Evolutionary conservation across 345 rosid genomes (phyloP).

Genomic region (Eutrema japonicum): DNA sequence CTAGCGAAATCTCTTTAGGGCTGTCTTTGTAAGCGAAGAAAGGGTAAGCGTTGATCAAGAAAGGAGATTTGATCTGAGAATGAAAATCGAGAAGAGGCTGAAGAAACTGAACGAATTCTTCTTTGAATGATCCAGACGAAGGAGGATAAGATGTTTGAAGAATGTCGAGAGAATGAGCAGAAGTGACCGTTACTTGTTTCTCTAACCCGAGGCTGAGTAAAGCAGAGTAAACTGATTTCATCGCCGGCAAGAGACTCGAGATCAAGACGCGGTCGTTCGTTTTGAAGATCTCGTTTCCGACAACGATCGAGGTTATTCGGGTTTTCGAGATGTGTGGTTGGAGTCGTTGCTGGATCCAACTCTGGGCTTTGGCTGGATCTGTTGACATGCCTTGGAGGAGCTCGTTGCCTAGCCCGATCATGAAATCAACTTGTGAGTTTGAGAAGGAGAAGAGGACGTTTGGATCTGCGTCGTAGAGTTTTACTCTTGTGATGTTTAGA

Average conservation of each 20-base stretch:
- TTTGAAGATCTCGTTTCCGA: slow-evolving; percentile 80
- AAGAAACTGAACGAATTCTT: slow-evolving; percentile 57
- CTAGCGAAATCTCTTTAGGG: slow-evolving; percentile 60
- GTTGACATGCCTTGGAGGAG: slow-evolving; percentile 58
- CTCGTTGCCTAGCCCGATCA: slow-evolving; percentile 71
- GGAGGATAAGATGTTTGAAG: slow-evolving; percentile 72
- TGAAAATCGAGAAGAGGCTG: slow-evolving; percentile 67
- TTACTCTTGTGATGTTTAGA: slow-evolving; percentile 68
- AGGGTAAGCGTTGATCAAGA: slow-evolving; percentile 88
- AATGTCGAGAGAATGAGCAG: slow-evolving; percentile 70
- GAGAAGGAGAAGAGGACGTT: slow-evolving; percentile 78
- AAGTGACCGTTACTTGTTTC: slow-evolving; percentile 66
- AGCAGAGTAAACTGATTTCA: slow-evolving; percentile 58
- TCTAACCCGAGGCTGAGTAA: slow-evolving; percentile 66
- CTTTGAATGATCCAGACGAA: slow-evolving; percentile 66
- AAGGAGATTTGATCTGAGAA: slow-evolving; percentile 67
- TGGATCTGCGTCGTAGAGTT: slow-evolving; percentile 86
- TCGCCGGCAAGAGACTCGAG: slow-evolving; percentile 72
- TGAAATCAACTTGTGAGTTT: slow-evolving; percentile 68
- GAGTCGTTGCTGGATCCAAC: slow-evolving; percentile 69
- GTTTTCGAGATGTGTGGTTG: slow-evolving; percentile 66
- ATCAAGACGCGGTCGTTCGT: slow-evolving; percentile 46
- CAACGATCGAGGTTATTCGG: slow-evolving; percentile 63
- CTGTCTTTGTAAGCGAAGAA: slow-evolving; percentile 75
- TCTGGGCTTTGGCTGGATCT: slow-evolving; percentile 62